A percentile compares a stretch with the other conserved stretches of the same genome.
Conservation (phyloP, 2,329 filamentous ascomycete species). For the Penicillium sp. region DNA sequence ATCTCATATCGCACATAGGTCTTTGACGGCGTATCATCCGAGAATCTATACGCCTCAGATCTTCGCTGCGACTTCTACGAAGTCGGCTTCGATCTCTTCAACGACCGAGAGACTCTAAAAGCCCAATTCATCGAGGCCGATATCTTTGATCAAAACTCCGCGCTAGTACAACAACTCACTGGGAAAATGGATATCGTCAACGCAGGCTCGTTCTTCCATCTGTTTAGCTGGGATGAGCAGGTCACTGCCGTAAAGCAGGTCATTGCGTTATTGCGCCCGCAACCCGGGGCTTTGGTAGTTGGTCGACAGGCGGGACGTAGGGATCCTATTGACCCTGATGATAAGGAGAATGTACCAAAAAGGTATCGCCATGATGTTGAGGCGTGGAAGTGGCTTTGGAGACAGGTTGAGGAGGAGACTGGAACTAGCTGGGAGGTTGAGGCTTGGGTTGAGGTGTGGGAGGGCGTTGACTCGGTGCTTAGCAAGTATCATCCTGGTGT, state of each 20-base stretch:
- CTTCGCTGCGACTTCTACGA: constrained; percentile 59
- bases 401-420: constrained; percentile 58
- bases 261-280: constrained; percentile 38
- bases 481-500: constrained; percentile 21
- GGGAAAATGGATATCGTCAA: constrained; percentile 49
- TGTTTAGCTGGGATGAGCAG: constrained; percentile 45
- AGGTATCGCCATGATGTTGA: constrained; percentile 57
- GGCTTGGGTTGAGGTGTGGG: constrained; percentile 26
- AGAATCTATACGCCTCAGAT: constrained; percentile 59
- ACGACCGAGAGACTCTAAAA: constrained; percentile 52
- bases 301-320: constrained; percentile 32
- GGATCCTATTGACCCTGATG: constrained; percentile 20
- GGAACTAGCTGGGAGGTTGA: constrained; percentile 57
- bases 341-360: constrained; percentile 11
- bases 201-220: constrained; percentile 51
- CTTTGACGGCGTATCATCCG: constrained; percentile 57
- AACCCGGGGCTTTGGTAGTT: constrained; percentile 32
- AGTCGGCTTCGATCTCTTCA: constrained; percentile 69
- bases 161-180: constrained; percentile 33
- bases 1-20: constrained; percentile 18
- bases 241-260: constrained; percentile 42
- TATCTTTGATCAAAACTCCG: constrained; percentile 44
- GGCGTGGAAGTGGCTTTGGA: constrained; percentile 62
- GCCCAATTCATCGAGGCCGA: constrained; percentile 49
- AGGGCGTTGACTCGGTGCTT: constrained; percentile 16